Base-by-base conservation (phyloP, 225 moss, liverwort and hornwort species). In the Marchantia polymorpha region DNA sequence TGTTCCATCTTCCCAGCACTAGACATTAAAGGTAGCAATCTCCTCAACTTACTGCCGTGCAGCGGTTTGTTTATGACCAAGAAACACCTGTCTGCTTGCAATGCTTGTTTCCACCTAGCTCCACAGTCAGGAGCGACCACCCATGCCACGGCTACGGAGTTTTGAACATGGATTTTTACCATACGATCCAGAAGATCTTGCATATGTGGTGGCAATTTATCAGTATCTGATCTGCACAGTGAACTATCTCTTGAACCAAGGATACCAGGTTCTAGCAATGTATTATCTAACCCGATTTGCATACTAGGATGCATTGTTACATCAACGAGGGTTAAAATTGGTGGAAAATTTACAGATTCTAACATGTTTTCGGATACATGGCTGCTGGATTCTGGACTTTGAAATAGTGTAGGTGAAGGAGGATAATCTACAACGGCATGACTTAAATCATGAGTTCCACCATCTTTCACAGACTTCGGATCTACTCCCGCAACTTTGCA, bases 51-150 rank as follows among this genome's bases (percentile, higher is more conserved):
- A 66, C 82, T 80, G 3, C 77, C 82, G 47, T 76, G 77, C 49
- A 86, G 19, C 6, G 85, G 85, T 64, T 83, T 86, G 59, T 82
- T 83, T 58, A 86, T 51, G 0, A 83, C 82, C 68, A 79, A 66
- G 58, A 86, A 86, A 55, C 82, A 65, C n/a, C 77, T 82, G 39
- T 83, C 82, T 53, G 82, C 83, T 65, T 86, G 82, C 80, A 86
- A 78, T 27, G 85, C 80, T 48, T 82, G 85, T 77, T 86, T 86
- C 85, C 85, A 86, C 80, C 52, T 80, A 5, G 80, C 72, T 50
- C 77, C 82, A 77, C 80, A 86, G 73, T 80, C 80, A 23, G 82
- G 80, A 10, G 76, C 73, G 26, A 86, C 85, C 3, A 86, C 15
- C 85, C 85, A 86, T 52, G 79, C 72, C 5, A 86, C 83, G 2